Evolutionary conservation across 805 yeast species (phyloP).

Genomic region (Yarrowia sp.): DNA sequence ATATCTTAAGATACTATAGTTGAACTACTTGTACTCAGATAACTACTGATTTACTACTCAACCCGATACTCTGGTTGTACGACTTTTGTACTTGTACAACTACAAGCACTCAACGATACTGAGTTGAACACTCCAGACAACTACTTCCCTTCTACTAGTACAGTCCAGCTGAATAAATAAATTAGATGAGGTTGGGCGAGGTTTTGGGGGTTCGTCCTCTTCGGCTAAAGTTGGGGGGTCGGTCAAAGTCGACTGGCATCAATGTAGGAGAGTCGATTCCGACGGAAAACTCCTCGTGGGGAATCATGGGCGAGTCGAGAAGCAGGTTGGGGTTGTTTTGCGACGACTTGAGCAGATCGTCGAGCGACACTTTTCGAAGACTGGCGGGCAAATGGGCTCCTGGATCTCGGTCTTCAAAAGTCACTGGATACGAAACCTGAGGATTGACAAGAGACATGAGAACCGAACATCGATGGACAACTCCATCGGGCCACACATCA

Average conservation of each 20-base stretch:
- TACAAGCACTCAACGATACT: too few relatives aligned
- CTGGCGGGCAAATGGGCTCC: neutral
- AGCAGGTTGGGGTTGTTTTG: neutral
- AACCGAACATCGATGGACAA: neutral
- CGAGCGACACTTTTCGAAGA: neutral
- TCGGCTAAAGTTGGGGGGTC: constrained; percentile 6
- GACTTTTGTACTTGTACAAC: too few relatives aligned
- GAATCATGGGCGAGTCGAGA: constrained; percentile 7
- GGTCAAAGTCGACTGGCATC: constrained; percentile 1
- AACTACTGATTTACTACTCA: too few relatives aligned
- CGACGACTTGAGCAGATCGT: constrained; percentile 4
- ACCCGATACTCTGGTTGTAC: too few relatives aligned
- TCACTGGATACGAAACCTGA: neutral
- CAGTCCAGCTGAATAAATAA: too few relatives aligned
- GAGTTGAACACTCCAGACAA: too few relatives aligned
- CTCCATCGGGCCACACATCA: constrained; percentile 16
- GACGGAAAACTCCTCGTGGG: constrained; percentile 2
- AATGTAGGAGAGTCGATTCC: constrained; percentile 3
- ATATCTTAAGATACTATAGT: too few relatives aligned
- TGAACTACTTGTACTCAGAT: too few relatives aligned
- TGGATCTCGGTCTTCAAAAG: neutral
- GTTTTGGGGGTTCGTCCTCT: constrained; percentile 13
- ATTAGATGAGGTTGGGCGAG: neutral
- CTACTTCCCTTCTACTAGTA: too few relatives aligned
- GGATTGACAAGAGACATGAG: constrained; percentile 20